Percentiles rank a stretch among this genome's conserved stretches.
Evolutionary conservation across 2,329 filamentous ascomycete genomes (phyloP).

Genomic region (Tolypocladium nubicola): DNA sequence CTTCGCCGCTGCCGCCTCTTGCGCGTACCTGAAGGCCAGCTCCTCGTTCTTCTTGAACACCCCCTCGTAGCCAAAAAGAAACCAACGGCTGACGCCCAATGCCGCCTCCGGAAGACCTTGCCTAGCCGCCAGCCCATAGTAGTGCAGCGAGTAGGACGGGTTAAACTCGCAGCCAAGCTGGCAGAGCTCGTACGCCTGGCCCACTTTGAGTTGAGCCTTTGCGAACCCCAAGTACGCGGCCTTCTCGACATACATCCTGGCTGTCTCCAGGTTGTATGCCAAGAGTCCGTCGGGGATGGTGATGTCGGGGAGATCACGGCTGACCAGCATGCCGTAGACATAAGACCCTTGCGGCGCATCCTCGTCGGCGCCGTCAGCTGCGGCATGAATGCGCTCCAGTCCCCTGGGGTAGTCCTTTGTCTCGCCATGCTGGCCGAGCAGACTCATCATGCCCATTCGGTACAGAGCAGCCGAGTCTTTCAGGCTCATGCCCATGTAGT

Average conservation of each 20-base stretch:
- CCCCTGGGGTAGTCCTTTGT: slow-evolving; percentile 69
- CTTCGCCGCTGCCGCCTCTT: slow-evolving; percentile 71
- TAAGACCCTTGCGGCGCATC: slow-evolving; percentile 96
- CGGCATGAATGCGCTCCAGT: slow-evolving; percentile 70
- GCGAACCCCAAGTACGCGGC: slow-evolving; percentile 92
- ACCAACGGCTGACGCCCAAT: slow-evolving; percentile 97
- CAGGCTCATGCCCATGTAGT: slow-evolving; percentile 66
- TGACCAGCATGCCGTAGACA: slow-evolving; percentile 88
- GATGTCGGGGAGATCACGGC: slow-evolving; percentile 85
- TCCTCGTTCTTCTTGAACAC: slow-evolving; percentile 94
- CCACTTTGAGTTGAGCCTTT: slow-evolving; percentile 96
- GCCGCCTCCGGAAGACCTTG: slow-evolving; percentile 92
- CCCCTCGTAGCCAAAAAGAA: slow-evolving; percentile 86
- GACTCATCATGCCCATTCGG: slow-evolving; percentile 92
- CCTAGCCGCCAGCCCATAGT: slow-evolving; percentile 84
- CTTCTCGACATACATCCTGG: slow-evolving; percentile 88
- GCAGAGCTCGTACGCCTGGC: slow-evolving; percentile 87
- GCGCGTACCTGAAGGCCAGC: slow-evolving; percentile 81
- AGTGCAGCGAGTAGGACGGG: slow-evolving; percentile 83
- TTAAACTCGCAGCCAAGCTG: slow-evolving; percentile 92
- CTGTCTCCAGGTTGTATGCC: slow-evolving; percentile 58
- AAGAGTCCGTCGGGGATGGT: slow-evolving; percentile 61
- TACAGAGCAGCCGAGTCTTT: slow-evolving; percentile 81
- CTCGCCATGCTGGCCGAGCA: slow-evolving; percentile 89
- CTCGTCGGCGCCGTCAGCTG: slow-evolving; percentile 83